phyloP scores from a whole-genome alignment of 1,139 yeast species.

The Hyphopichia khmerensis region DNA sequence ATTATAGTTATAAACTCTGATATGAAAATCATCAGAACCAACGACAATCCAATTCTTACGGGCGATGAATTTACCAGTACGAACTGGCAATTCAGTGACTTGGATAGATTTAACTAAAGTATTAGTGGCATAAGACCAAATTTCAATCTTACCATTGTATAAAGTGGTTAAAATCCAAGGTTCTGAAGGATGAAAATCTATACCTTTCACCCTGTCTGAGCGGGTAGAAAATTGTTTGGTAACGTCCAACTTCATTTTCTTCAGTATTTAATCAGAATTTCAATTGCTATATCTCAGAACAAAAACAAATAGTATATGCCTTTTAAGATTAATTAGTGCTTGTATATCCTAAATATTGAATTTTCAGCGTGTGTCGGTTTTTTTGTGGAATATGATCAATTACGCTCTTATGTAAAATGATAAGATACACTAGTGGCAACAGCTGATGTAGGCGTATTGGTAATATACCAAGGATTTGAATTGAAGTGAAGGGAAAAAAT shows the following conservation, averaged over 20 bases:
- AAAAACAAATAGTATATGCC: no score
- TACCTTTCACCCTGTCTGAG: conserved; percentile 95
- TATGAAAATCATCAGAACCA: conserved; percentile 93
- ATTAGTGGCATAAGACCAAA: conserved; percentile 89
- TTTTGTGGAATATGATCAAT: not conserved
- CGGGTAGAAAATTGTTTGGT: conserved; percentile 80
- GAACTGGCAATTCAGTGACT: conserved; percentile 90
- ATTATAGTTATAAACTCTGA: conserved; percentile 90
- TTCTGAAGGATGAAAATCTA: conserved; percentile 96
- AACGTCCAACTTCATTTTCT: conserved; percentile 46
- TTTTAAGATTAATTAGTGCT: no score
- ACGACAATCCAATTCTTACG: conserved; percentile 97
- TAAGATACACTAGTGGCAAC: not conserved
- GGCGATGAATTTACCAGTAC: conserved; percentile 93
- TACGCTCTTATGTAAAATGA: not conserved
- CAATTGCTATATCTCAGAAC: not conserved
- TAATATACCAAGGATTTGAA: not conserved
- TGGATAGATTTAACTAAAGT: conserved; percentile 54
- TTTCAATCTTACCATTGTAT: conserved; percentile 83
- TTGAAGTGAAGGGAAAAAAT: not conserved
- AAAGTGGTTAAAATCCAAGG: conserved; percentile 93
- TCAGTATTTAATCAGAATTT: not conserved
- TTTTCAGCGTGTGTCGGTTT: not conserved
- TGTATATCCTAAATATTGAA: not conserved
- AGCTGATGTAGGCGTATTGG: not conserved